Evolutionary conservation across 176 grass and related monocot species (phyloP), one percentile per base, ranked within the genome.

Genomic region (Paspalum vaginatum): DNA sequence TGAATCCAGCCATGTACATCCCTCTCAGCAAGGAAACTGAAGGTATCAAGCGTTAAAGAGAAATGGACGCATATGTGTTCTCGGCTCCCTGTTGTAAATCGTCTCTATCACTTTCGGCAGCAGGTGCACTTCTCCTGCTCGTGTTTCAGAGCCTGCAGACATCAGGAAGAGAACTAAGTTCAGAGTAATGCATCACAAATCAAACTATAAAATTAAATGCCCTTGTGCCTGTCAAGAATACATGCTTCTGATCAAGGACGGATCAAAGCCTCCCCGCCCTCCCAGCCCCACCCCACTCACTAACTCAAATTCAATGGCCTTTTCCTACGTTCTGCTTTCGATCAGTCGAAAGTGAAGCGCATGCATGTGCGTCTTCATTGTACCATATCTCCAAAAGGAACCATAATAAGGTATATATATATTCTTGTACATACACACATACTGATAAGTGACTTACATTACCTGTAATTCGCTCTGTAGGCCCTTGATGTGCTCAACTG

Each of bases 41-140:
- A 65, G 7, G 25, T 16, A 18, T 20, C 51, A 52, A 1, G 16
- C 20, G n/a, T 16, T 37, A 37, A 52, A n/a, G 46, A 75, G 42
- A n/a, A n/a, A 51, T 32, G 11, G 54, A 32, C 17, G 26, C 24
- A 4, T 47, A 9, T 74, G 32, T 49, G 64, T 52, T 63, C 75
- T 87, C 18, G 61, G 38, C 40, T 42, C n/a, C 43, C 25, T 68
- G 50, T 25, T 17, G 41, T 57, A 44, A 50, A 16, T 83, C 61
- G 32, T 75, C 50, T 22, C 11, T 61, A 89, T 46, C 62, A 75
- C 66, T 93, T 90, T 54, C 63, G 85, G 82, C 85, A 83, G 82
- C 94, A 97, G 56, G 86, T 93, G 40, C 94, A 97, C 46, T 87
- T 97, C 50, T 97, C 93, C 49, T 87, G 85, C 64, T 97, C 88